Evolutionary conservation across 805 yeast genomes (phyloP).

Genomic region (Candida vaughaniae): DNA sequence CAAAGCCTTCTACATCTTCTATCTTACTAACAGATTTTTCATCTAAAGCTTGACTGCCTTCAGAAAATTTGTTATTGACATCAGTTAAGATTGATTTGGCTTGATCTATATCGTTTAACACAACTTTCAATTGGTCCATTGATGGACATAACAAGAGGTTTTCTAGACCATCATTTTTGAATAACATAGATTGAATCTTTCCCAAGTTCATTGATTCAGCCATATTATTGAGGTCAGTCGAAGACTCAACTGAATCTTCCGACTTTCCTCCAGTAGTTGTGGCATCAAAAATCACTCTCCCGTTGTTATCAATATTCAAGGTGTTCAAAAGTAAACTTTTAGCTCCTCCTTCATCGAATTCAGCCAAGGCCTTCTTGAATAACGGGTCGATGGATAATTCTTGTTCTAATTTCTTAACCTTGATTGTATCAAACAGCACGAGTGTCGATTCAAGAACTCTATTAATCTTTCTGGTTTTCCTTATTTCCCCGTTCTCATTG

Average conservation of each 20-base stretch:
- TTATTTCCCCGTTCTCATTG: conserved; percentile 17
- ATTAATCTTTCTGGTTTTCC: conserved; percentile 28
- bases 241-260: conserved; percentile 7
- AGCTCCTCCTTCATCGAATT: conserved; percentile 83
- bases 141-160: conserved; percentile 68
- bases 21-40: conserved; percentile 8
- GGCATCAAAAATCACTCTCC: conserved; percentile 69
- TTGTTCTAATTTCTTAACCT: conserved; percentile 57
- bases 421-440: conserved; percentile 50
- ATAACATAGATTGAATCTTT: conserved; percentile 21
- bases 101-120: conserved; percentile 45
- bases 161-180: conserved; percentile 17
- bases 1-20: conserved; percentile 13
- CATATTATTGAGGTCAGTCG: conserved; percentile 14
- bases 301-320: conserved; percentile 49
- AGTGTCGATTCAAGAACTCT: conserved; percentile 45
- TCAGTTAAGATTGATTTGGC: conserved; percentile 47
- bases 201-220: conserved; percentile 16
- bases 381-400: conserved; percentile 71
- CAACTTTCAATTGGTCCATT: conserved; percentile 55
- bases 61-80: conserved; percentile 36
- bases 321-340: conserved; percentile 66
- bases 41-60: conserved; percentile 8
- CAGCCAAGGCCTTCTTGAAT: conserved; percentile 71
- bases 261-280: conserved; percentile 27